Evolutionary conservation across 2,329 filamentous ascomycete genomes (phyloP).

Genomic region (Fusarium irregulare): DNA sequence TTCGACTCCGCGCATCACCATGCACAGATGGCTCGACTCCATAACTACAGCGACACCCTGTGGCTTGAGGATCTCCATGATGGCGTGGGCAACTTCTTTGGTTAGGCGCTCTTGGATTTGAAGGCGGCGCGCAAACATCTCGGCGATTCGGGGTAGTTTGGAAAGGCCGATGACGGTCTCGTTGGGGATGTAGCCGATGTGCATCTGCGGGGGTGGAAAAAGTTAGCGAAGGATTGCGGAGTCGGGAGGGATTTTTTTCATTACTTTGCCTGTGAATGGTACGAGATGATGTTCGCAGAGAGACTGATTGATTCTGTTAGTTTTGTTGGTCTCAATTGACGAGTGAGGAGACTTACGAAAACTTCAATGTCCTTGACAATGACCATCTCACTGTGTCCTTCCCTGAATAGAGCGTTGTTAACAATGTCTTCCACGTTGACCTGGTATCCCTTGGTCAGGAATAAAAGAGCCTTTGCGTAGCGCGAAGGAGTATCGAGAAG

Average conservation of each 20-base stretch:
- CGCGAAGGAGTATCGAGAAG: conserved; percentile 78
- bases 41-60: conserved; percentile 97
- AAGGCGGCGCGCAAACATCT: conserved; percentile 93
- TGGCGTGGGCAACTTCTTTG: conserved; percentile 93
- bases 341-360: conserved; percentile 51
- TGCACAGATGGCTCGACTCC: conserved; percentile 96
- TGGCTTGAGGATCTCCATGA: conserved; percentile 92
- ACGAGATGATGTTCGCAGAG: conserved; percentile 98
- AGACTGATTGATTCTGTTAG: conserved; percentile 60
- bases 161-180: conserved; percentile 93
- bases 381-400: conserved; percentile 96
- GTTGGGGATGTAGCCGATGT: conserved; percentile 96
- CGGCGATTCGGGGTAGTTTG: conserved; percentile 93
- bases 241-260: conserved; percentile 14
- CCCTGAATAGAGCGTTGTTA: conserved; percentile 93
- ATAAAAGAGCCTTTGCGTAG: conserved; percentile 95
- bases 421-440: conserved; percentile 92
- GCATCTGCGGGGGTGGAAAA: conserved; percentile 73
- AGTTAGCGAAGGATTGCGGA: conserved; percentile 13
- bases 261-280: conserved; percentile 92
- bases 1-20: conserved; percentile 98
- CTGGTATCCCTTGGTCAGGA: conserved; percentile 97
- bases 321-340: background rate
- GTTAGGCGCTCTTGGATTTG: conserved; percentile 98
- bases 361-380: conserved; percentile 98